Evolutionary conservation across 495 filamentous ascomycete species (phyloP), one percentile per base, ranked within the genome.

Genomic region (Xylaria grammica): DNA sequence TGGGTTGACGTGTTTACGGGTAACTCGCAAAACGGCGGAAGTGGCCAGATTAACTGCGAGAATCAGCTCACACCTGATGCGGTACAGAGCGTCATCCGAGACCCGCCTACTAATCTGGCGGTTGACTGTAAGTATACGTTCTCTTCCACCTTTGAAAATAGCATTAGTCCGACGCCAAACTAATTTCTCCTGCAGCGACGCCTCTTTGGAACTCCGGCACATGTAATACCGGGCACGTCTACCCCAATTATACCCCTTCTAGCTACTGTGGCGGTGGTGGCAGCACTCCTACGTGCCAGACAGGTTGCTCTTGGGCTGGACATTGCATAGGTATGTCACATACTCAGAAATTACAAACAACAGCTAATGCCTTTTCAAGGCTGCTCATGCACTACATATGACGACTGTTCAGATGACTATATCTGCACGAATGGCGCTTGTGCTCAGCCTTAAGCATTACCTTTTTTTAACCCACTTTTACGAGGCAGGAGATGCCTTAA

Each of bases 31-130:
- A 67, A 50, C 22, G 67, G 60, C 11, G 60, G 68, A 9, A 63
- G 68, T 26, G 78, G 77, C 7, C 77, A 73, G 10, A 73, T 67
- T n/a, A 65, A 67, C 13, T 83, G 80, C 61, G 77, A 82, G 67
- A 57, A 76, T 27, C 61, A 55, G 19, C 59, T 83, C 51, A 79
- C 77, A 6, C 68, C 67, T 7, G 54, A 62, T 44, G 54, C 30
- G 20, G 24, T 34, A 3, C 66, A 71, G 24, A 52, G 57, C 22
- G 60, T 71, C 27, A 62, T 71, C 52, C 34, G 65, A 24, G 24
- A 45, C 42, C 68, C 68, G 19, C 36, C 68, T 9, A 60, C 51
- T 15, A 61, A 68, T 26, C 54, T 66, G 3, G 45, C 42, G 26
- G 68, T 71, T 40, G 66, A 67, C 42, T 50, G 68, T 71, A 71